phyloP scores from a whole-genome alignment of 768 basidiomycete genomes.

The Cystobasidium onofrii region DNA sequence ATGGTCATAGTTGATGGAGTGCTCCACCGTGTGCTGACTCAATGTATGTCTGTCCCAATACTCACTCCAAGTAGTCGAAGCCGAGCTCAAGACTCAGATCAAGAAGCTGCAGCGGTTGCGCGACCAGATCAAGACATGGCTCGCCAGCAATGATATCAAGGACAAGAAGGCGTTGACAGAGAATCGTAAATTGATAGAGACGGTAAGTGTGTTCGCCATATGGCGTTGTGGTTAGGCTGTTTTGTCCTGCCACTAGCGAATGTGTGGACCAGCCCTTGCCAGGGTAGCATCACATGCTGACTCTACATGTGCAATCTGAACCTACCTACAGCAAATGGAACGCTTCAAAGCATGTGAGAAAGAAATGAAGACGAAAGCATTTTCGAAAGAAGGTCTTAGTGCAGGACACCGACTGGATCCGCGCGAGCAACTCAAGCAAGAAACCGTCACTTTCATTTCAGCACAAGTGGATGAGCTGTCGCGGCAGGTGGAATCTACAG shows the following conservation, averaged over 20 bases:
- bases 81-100: conserved; percentile 93
- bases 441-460: conserved; percentile 73
- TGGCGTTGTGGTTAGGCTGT: not conserved
- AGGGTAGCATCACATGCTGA: not conserved
- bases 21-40: conserved; percentile 51
- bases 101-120: conserved; percentile 80
- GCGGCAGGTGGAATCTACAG: conserved; percentile 84
- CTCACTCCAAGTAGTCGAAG: conserved; percentile 52
- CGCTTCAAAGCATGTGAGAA: conserved; percentile 99
- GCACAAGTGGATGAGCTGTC: conserved; percentile 80
- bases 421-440: conserved; percentile 90
- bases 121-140: conserved; percentile 92
- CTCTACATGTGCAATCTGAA: conserved; percentile 27
- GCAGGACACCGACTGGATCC: conserved; percentile 91
- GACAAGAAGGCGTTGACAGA: conserved; percentile 89
- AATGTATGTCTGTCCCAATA: conserved; percentile 94
- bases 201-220: conserved; percentile 51
- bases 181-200: conserved; percentile 91
- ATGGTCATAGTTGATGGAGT: not conserved
- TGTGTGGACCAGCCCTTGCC: not conserved
- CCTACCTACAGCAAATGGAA: conserved; percentile 85
- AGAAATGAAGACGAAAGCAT: conserved; percentile 99
- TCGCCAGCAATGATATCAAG: conserved; percentile 95
- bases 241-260: not conserved
- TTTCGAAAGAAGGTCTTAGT: conserved; percentile 95